Conservation (phyloP, 179 eudicot genomes). For the Patellifolia procumbens region DNA sequence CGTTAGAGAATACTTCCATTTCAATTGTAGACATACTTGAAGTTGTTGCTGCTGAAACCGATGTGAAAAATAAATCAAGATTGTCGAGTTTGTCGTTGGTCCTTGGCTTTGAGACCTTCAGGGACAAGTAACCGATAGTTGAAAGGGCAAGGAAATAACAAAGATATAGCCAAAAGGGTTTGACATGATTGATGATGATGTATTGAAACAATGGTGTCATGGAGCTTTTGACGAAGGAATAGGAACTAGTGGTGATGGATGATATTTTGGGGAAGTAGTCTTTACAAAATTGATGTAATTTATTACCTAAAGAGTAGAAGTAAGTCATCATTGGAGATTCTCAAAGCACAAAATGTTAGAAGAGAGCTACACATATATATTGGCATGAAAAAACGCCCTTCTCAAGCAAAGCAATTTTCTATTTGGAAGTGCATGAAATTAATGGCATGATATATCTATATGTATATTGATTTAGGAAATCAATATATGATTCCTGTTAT, state of each 20-base stretch:
- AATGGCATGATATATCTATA: too few relatives aligned
- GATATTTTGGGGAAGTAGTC: neutral
- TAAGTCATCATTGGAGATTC: too few relatives aligned
- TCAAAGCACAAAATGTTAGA: too few relatives aligned
- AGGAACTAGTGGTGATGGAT: neutral
- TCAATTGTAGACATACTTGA: constrained; percentile 78
- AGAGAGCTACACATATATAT: too few relatives aligned
- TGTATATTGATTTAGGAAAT: too few relatives aligned
- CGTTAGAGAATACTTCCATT: constrained; percentile 74
- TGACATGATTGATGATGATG: constrained; percentile 4
- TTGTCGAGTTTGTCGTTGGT: constrained; percentile 29
- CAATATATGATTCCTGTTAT: too few relatives aligned
- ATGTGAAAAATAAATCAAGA: constrained; percentile 61
- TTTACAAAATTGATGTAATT: too few relatives aligned
- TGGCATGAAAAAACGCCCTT: too few relatives aligned
- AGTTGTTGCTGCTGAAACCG: constrained; percentile 59
- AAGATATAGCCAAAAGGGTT: constrained; percentile 43
- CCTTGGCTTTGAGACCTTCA: constrained; percentile 42
- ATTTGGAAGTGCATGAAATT: too few relatives aligned
- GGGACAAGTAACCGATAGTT: constrained; percentile 42
- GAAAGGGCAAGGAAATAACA: constrained; percentile 47
- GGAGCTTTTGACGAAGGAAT: neutral
- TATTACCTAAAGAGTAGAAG: too few relatives aligned
- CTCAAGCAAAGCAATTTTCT: too few relatives aligned
- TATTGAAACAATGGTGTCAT: constrained; percentile 6